These are phyloP conservation scores for Debaryomyces maramus DNA, from an alignment of 805 yeast genomes.

Conservation along the genomic window DNA sequence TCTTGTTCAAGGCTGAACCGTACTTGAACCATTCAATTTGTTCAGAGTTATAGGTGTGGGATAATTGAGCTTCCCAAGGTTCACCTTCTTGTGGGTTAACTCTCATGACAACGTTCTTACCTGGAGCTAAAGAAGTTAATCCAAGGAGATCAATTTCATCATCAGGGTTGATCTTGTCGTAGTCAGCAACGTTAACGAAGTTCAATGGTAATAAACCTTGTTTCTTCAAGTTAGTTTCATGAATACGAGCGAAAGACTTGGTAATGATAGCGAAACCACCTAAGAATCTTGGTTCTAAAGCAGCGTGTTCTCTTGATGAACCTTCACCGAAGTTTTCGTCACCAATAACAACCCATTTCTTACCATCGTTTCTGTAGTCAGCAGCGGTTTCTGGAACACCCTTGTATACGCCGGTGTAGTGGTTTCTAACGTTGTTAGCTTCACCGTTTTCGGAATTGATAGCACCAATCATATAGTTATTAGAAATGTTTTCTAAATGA, in stretches of 20 bases:
- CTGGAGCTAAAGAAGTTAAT: constrained; percentile 84
- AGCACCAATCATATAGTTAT: constrained; percentile 99
- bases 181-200: constrained; percentile 84
- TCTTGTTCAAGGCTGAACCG: constrained; percentile 98
- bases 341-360: constrained; percentile 96
- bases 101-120: constrained; percentile 81
- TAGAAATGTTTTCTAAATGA: constrained; percentile 96
- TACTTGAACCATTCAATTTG: constrained; percentile 99
- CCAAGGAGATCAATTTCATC: constrained; percentile 90
- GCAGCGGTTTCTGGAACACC: constrained; percentile 98
- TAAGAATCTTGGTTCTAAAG: constrained; percentile 97
- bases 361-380: constrained; percentile 90
- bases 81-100: constrained; percentile 60
- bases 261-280: constrained; percentile 98
- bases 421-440: constrained; percentile 89
- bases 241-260: constrained; percentile 97
- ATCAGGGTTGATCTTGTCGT: constrained; percentile 88
- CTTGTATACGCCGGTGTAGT: constrained; percentile 84
- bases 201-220: constrained; percentile 98
- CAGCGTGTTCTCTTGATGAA: constrained; percentile 99
- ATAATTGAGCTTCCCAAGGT: constrained; percentile 86
- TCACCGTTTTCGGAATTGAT: constrained; percentile 93
- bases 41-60: constrained; percentile 95
- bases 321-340: constrained; percentile 99
- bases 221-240: constrained; percentile 99